Conservation (phyloP, 805 yeast species). For the Metschnikowia lachancei region DNA sequence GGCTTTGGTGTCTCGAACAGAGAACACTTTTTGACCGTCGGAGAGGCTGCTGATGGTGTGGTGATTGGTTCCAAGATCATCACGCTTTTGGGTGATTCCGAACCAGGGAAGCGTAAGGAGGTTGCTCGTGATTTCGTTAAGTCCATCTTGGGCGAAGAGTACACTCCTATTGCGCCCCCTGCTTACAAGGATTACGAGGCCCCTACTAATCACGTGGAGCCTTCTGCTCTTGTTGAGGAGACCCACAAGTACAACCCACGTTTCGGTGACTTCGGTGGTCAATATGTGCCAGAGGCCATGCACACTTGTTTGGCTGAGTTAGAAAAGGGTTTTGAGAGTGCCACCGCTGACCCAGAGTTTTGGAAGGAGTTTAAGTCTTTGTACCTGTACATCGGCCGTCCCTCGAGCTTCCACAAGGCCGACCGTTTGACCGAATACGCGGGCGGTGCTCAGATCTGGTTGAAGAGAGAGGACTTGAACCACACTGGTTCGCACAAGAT, state of each 20-base stretch:
- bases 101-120: slow-evolving; percentile 56
- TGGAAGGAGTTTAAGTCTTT: slow-evolving; percentile 88
- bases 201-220: slow-evolving; percentile 26
- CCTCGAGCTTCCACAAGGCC: slow-evolving; percentile 88
- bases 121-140: slow-evolving; percentile 66
- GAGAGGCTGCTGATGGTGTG: slow-evolving; percentile 85
- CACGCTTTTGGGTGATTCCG: slow-evolving; percentile 62
- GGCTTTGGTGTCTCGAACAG: slow-evolving; percentile 97
- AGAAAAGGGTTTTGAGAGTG: slow-evolving; percentile 82
- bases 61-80: slow-evolving; percentile 91
- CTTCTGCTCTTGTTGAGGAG: slow-evolving; percentile 47
- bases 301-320: slow-evolving; percentile 88
- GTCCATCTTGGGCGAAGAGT: slow-evolving; percentile 63
- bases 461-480: slow-evolving; percentile 93
- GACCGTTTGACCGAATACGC: slow-evolving; percentile 84
- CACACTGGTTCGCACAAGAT: slow-evolving; percentile 89
- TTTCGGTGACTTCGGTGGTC: slow-evolving; percentile 97
- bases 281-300: slow-evolving; percentile 95
- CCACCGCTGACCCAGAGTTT: slow-evolving; percentile 84
- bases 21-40: slow-evolving; percentile 81
- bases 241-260: slow-evolving; percentile 66
- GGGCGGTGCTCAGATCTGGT: slow-evolving; percentile 93
- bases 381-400: slow-evolving; percentile 94
- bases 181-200: slow-evolving; percentile 20
- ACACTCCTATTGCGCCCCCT: slow-evolving; percentile 28